Evolutionary conservation across 805 yeast genomes (phyloP).

Genomic region (Torulaspora delbrueckii): DNA sequence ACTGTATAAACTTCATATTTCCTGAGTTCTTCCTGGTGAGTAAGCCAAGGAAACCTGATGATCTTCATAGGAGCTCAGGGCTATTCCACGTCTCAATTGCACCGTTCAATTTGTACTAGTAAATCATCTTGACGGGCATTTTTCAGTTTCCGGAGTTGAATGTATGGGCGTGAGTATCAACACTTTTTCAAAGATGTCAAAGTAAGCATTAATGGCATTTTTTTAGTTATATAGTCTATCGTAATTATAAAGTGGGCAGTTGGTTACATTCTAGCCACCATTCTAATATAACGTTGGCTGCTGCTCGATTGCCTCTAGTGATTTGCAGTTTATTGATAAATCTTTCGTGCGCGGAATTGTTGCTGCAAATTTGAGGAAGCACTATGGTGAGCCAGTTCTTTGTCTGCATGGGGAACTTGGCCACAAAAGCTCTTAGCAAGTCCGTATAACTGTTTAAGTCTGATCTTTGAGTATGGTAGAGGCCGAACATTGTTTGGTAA

Average conservation of each 20-base stretch:
- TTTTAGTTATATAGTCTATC: not conserved
- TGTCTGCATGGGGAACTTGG: constrained; percentile 45
- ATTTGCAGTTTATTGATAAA: constrained; percentile 53
- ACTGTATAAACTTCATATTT: constrained; percentile 82
- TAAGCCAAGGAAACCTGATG: constrained; percentile 67
- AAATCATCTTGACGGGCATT: not conserved
- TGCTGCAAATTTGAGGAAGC: constrained; percentile 28
- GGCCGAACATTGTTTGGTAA: constrained; percentile 36
- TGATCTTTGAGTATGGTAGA: constrained; percentile 53
- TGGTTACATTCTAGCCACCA: constrained; percentile 66
- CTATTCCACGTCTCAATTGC: not conserved
- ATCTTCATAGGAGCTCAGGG: constrained; percentile 47
- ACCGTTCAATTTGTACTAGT: not conserved
- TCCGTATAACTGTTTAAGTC: constrained; percentile 55
- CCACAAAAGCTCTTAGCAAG: constrained; percentile 44
- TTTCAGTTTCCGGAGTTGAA: not conserved
- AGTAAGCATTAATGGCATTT: not conserved
- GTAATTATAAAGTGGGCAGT: constrained; percentile 19
- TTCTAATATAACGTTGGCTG: constrained; percentile 52
- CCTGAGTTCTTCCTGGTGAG: constrained; percentile 70
- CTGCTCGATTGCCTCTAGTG: constrained; percentile 62
- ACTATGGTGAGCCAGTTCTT: constrained; percentile 44
- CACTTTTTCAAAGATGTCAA: not conserved
- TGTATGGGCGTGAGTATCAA: constrained; percentile 15
- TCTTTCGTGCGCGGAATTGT: constrained; percentile 36